phyloP scores from a whole-genome alignment of 305 asterid species.

The Caryopteris hybrid region DNA sequence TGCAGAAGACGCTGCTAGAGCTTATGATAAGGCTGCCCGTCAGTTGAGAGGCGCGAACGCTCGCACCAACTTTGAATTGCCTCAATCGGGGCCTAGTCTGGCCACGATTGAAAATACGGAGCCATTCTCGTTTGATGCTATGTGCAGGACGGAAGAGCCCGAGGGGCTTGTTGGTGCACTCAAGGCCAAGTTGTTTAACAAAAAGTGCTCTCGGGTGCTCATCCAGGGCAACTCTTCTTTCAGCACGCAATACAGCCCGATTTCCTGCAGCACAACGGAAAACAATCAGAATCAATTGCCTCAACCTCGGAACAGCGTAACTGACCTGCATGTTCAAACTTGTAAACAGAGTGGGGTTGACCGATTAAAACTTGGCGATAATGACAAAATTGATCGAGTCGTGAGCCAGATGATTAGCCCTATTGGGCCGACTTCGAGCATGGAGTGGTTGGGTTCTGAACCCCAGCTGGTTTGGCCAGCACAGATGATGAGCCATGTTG shows the following conservation, averaged over 20 bases:
- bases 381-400: not conserved
- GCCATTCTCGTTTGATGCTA: conserved; percentile 53
- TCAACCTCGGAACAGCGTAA: too few species aligned
- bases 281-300: too few species aligned
- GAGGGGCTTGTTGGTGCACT: conserved; percentile 49
- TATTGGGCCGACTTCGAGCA: conserved; percentile 2
- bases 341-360: too few species aligned
- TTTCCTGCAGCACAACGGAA: not conserved
- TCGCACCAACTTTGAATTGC: conserved; percentile 52
- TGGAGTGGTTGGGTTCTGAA: conserved; percentile 17
- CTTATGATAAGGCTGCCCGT: conserved; percentile 57
- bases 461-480: conserved; percentile 18
- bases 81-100: conserved; percentile 12
- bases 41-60: conserved; percentile 50
- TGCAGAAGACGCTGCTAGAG: conserved; percentile 61
- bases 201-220: conserved; percentile 4
- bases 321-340: too few species aligned
- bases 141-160: conserved; percentile 48
- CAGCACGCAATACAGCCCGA: not conserved
- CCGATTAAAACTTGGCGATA: too few species aligned
- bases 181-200: conserved; percentile 40
- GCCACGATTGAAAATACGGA: conserved; percentile 13
- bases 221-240: conserved; percentile 2
- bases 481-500: conserved; percentile 17
- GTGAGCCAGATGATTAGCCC: not conserved